Conservation (phyloP, 345 rosid genomes). For the Arabidopsis arenosa region DNA sequence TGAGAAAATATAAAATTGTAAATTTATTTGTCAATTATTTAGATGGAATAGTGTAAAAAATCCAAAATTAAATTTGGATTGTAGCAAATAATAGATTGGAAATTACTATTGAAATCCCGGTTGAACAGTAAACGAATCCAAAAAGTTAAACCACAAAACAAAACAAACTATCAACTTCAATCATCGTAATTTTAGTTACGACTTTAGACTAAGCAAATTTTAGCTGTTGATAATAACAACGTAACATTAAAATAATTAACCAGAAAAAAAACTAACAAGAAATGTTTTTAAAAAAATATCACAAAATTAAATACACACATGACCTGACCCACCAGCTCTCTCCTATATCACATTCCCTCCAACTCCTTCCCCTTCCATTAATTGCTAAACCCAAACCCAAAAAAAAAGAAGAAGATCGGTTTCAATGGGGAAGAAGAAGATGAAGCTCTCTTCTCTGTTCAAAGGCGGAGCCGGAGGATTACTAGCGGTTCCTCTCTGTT, state of each 20-base stretch:
- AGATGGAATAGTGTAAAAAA: background rate
- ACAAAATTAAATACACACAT: slow-evolving; percentile 27
- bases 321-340: slow-evolving; percentile 38
- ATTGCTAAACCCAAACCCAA: background rate
- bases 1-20: background rate
- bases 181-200: background rate
- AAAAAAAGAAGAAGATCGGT: background rate
- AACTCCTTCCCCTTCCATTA: slow-evolving; percentile 34
- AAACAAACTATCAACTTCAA: slow-evolving; percentile 11
- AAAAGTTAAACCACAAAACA: slow-evolving; percentile 6
- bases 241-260: background rate
- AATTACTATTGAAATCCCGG: slow-evolving; percentile 30
- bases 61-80: slow-evolving; percentile 22
- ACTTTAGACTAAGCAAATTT: background rate
- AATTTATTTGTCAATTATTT: slow-evolving; percentile 34
- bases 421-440: slow-evolving; percentile 46
- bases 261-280: background rate
- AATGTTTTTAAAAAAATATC: background rate
- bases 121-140: slow-evolving; percentile 21
- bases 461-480: slow-evolving; percentile 42
- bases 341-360: slow-evolving; percentile 45
- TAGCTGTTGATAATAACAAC: background rate
- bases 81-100: slow-evolving; percentile 23
- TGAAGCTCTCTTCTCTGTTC: slow-evolving; percentile 61
- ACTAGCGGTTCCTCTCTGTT: slow-evolving; percentile 72